Base-by-base conservation (phyloP, 2,329 filamentous ascomycete species). In the Aspergillus eucalypticola region DNA sequence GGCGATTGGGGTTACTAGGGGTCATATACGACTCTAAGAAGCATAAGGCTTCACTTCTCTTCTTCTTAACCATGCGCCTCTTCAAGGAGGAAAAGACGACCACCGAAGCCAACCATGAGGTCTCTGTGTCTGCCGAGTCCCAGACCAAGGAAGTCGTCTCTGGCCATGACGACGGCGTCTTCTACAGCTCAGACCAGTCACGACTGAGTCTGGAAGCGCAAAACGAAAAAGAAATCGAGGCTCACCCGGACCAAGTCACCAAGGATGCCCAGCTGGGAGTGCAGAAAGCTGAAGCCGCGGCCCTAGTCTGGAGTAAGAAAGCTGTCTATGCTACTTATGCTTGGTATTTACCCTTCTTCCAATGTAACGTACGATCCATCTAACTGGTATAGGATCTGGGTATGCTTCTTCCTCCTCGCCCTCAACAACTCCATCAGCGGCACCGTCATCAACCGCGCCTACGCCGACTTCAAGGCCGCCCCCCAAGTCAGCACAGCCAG, bases 401-500 rank as follows among this genome's bases (percentile, higher is more conserved):
- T 81, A 11, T 75, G 76, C 59, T 81, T 78, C 69, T 79, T 81
- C 56, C 76, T 81, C 67, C 71, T 81, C 56, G 76, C 78, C 2
- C 70, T 82, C 19, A 78, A 81, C 63, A 75, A 75, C 5, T 70
- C 74, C 5, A 77, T 79, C 42, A 75, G 78, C 42, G 67, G 69
- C 54, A 78, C 76, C 53, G 68, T 85, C 42, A 77, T 76, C 29
- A 78, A 81, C 27, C 83, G 78, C 56, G 82, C 84, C 41, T 85
- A 82, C 52, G 81, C 81, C 63, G 77, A 76, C 19, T 88, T 84
- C 66, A 54, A 74, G 15, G 73, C 27, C 76, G 87, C 73, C 78
- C 84, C 52, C 65, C 85, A 68, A 75, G 81, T 55, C 71, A 82
- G 19, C 0, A 82, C 84, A 2, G 82, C 84, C 13, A 76, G 76